Percentiles rank a stretch among this genome's conserved stretches.
phyloP scores from a whole-genome alignment of 2,329 filamentous ascomycete species.

The Volutella citrinella region DNA sequence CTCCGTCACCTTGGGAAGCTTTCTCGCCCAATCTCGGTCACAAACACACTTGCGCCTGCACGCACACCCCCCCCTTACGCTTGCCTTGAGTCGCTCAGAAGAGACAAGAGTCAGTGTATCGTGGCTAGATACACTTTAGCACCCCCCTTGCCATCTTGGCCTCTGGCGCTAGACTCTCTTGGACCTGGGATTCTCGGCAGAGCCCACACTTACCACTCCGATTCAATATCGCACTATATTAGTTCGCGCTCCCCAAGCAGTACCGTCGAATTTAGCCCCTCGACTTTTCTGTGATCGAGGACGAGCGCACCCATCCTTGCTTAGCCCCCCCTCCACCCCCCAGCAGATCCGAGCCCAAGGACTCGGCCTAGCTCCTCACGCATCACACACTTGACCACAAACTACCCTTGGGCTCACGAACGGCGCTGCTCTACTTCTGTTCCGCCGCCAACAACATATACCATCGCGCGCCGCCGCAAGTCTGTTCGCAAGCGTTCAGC shows the following conservation, averaged over 20 bases:
- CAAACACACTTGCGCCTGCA: constrained; percentile 11
- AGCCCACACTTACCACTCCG: constrained; percentile 28
- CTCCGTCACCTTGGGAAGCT: constrained; percentile 21
- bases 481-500: constrained; percentile 29
- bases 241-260: constrained; percentile 37
- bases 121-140: constrained; percentile 25
- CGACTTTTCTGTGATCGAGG: constrained; percentile 29
- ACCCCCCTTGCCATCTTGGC: constrained; percentile 27
- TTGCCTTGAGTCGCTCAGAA: constrained; percentile 23
- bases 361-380: constrained; percentile 31
- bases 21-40: constrained; percentile 18
- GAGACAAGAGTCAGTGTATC: constrained; percentile 28
- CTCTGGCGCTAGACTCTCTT: constrained; percentile 35
- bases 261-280: constrained; percentile 26
- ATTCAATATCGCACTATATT: constrained; percentile 38
- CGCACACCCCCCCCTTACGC: constrained; percentile 15
- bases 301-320: constrained; percentile 29
- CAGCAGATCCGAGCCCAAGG: constrained; percentile 32
- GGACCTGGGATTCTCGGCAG: constrained; percentile 31
- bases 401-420: constrained; percentile 26
- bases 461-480: constrained; percentile 32
- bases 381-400: constrained; percentile 32
- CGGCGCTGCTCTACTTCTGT: constrained; percentile 32
- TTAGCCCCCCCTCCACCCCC: constrained; percentile 25
- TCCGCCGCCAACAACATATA: constrained; percentile 35